Evolutionary conservation across 2,329 filamentous ascomycete genomes (phyloP).

Genomic region (Neofusicoccum sp.): DNA sequence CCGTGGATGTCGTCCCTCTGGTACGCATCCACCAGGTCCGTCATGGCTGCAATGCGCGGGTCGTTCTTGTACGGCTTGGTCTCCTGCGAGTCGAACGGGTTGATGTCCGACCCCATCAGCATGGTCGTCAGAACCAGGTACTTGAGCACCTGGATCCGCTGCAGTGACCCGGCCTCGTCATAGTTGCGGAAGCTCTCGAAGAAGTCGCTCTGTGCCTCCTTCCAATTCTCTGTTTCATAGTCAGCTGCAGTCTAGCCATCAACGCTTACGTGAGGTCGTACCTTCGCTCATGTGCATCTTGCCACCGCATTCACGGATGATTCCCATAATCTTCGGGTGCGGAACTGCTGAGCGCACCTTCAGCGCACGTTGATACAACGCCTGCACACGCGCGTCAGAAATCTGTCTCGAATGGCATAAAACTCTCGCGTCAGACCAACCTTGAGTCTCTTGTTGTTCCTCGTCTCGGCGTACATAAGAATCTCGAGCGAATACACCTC

Average conservation of each 20-base stretch:
- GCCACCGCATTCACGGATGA: slow-evolving; percentile 96
- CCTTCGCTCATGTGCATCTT: slow-evolving; percentile 99
- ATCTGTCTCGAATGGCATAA: neutral
- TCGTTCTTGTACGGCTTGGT: slow-evolving; percentile 98
- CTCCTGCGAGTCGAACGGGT: slow-evolving; percentile 97
- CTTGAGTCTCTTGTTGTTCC: slow-evolving; percentile 97
- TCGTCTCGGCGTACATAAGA: slow-evolving; percentile 96
- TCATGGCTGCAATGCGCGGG: slow-evolving; percentile 94
- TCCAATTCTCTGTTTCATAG: slow-evolving; percentile 78
- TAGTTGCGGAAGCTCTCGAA: slow-evolving; percentile 99
- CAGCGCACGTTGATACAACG: slow-evolving; percentile 86
- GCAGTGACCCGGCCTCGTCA: slow-evolving; percentile 94
- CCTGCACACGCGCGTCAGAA: slow-evolving; percentile 40
- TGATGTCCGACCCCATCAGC: slow-evolving; percentile 98
- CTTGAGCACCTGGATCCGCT: slow-evolving; percentile 95
- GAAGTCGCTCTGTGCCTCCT: slow-evolving; percentile 94
- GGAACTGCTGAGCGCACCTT: slow-evolving; percentile 95
- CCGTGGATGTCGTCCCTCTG: slow-evolving; percentile 91
- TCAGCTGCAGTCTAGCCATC: slow-evolving; percentile 28
- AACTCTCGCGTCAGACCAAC: slow-evolving; percentile 36
- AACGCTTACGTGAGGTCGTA: slow-evolving; percentile 31
- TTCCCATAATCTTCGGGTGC: slow-evolving; percentile 98
- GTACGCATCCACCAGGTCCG: slow-evolving; percentile 92
- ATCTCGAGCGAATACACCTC: slow-evolving; percentile 98
- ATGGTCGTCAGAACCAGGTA: slow-evolving; percentile 96